Conservation (phyloP, 345 rosid species). For the Lumnitzera littorea region DNA sequence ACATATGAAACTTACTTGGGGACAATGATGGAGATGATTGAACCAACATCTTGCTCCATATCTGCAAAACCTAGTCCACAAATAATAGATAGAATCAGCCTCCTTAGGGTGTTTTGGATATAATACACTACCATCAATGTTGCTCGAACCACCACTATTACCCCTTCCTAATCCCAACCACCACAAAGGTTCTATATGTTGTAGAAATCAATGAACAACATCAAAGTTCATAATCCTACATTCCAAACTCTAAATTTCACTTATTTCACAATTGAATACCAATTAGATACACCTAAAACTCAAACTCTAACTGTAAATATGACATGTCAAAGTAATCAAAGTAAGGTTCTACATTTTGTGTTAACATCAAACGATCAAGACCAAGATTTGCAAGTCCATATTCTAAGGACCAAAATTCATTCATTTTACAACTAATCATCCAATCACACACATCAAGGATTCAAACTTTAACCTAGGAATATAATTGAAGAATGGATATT, state of each 20-base stretch:
- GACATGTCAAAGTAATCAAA: too few relatives aligned
- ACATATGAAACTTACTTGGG: conserved; percentile 36
- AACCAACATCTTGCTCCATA: conserved; percentile 84
- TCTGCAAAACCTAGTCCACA: conserved; percentile 77
- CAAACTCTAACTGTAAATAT: too few relatives aligned
- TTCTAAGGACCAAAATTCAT: too few relatives aligned
- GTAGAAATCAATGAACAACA: background rate
- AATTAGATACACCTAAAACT: too few relatives aligned
- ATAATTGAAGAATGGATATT: too few relatives aligned
- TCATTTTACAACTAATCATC: too few relatives aligned
- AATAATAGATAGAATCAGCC: conserved; percentile 68
- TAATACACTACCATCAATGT: conserved; percentile 25
- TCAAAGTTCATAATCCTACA: conserved; percentile 14
- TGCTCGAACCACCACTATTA: conserved; percentile 39
- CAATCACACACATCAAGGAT: too few relatives aligned
- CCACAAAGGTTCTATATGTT: conserved; percentile 64
- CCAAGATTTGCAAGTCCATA: too few relatives aligned
- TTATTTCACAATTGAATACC: too few relatives aligned
- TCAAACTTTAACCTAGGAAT: too few relatives aligned
- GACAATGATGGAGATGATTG: conserved; percentile 88
- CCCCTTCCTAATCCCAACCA: conserved; percentile 42
- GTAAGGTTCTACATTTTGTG: too few relatives aligned
- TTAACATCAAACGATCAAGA: too few relatives aligned
- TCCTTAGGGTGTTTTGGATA: conserved; percentile 75
- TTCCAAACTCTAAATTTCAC: conserved; percentile 6